These are phyloP conservation scores for Diaporthe nobilis DNA, from an alignment of 2,329 filamentous ascomycete species.

Conservation along the genomic window DNA sequence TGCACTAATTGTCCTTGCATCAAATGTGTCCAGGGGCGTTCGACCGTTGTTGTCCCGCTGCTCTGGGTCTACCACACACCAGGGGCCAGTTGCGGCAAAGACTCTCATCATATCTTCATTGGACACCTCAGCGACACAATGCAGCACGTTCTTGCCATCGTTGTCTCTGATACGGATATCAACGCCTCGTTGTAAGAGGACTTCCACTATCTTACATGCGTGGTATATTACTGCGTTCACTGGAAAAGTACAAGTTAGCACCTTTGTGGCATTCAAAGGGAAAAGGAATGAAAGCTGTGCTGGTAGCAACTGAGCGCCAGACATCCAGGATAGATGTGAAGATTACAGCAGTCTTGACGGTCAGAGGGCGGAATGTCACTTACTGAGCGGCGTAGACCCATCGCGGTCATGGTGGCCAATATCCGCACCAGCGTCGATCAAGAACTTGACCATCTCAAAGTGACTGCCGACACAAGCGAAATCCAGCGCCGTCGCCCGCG, in stretches of 20 bases:
- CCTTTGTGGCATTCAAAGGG: not conserved
- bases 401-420: conserved; percentile 3
- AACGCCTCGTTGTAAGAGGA: not conserved
- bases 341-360: not conserved
- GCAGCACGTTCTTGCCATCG: conserved; percentile 2
- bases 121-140: conserved; percentile 7
- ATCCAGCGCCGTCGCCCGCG: not conserved
- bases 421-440: not conserved
- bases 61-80: conserved; percentile 3
- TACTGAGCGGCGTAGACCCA: conserved; percentile 27
- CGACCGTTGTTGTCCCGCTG: not conserved
- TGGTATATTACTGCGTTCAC: conserved; percentile 26
- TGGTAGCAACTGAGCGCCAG: not conserved
- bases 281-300: not conserved
- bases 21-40: conserved; percentile 12
- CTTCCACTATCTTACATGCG: not conserved
- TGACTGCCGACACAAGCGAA: not conserved
- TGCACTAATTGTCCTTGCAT: not conserved
- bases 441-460: not conserved
- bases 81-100: not conserved
- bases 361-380: not conserved
- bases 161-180: not conserved
- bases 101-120: conserved; percentile 14
- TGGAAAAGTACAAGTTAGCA: not conserved
- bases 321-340: not conserved